These are phyloP conservation scores for Cyclocybe cylindracea DNA, from an alignment of 768 basidiomycete species.

Conservation along the genomic window DNA sequence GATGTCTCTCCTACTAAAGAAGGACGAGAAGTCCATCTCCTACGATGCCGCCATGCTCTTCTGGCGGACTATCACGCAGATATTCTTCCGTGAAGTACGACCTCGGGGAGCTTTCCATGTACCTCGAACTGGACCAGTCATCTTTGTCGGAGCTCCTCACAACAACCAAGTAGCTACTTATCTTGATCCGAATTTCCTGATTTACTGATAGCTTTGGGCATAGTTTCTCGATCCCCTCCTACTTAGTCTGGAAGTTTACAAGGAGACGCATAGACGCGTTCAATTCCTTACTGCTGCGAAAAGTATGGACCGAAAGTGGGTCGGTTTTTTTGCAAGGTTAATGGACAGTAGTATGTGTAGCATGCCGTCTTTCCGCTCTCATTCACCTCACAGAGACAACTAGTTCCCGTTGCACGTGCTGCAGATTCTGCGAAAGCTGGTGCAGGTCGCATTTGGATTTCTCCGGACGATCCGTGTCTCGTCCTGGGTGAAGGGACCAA, in stretches of 20 bases:
- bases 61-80: conserved; percentile 83
- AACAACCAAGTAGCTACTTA: conserved; percentile 71
- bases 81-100: conserved; percentile 96
- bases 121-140: conserved; percentile 85
- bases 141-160: conserved; percentile 93
- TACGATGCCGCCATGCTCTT: conserved; percentile 84
- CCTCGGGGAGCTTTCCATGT: conserved; percentile 95
- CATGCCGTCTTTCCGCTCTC: not conserved
- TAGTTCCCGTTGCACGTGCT: conserved; percentile 93
- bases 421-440: conserved; percentile 83
- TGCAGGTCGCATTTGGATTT: conserved; percentile 69
- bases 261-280: conserved; percentile 79
- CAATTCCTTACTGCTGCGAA: conserved; percentile 88
- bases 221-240: conserved; percentile 94
- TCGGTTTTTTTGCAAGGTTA: conserved; percentile 79
- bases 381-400: conserved; percentile 10
- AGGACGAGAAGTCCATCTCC: conserved; percentile 26
- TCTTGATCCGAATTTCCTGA: not conserved
- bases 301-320: conserved; percentile 76
- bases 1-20: conserved; percentile 20
- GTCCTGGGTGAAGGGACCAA: conserved; percentile 80
- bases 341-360: conserved; percentile 81
- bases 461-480: conserved; percentile 76
- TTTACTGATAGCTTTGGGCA: conserved; percentile 2
- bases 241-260: conserved; percentile 80